Evolutionary conservation across 345 rosid species (phyloP).

Genomic region (Angophora floribunda): DNA sequence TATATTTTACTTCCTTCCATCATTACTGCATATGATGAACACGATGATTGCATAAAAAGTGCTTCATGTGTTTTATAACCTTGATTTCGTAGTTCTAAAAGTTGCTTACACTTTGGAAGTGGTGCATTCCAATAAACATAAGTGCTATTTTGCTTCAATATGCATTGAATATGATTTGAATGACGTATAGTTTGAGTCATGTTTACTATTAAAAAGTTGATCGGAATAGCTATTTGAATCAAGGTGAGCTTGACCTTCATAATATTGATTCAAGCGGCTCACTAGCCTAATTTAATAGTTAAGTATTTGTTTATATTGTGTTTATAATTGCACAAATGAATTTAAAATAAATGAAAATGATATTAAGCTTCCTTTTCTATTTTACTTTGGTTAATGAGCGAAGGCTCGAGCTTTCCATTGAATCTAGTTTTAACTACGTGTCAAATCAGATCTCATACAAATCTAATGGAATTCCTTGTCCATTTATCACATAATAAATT

Average conservation of each 20-base stretch:
- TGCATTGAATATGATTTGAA: no score
- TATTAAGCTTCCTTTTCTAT: background rate
- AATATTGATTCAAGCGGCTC: background rate
- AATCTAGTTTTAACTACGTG: no score
- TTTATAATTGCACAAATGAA: background rate
- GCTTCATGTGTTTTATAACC: background rate
- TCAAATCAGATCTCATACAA: no score
- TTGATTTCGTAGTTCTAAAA: background rate
- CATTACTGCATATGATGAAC: background rate
- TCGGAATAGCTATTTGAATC: background rate
- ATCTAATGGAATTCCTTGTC: no score
- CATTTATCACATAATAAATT: no score
- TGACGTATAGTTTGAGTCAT: no score
- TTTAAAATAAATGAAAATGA: no score
- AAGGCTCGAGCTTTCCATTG: no score
- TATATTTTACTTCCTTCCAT: background rate
- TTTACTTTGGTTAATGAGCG: background rate
- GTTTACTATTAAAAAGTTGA: no score
- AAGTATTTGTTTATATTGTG: background rate
- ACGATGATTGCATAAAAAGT: background rate
- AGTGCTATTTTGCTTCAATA: no score
- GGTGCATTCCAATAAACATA: no score
- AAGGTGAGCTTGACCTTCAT: background rate
- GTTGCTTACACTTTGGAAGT: background rate
- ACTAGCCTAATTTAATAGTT: background rate